A percentile compares a stretch with the other conserved stretches of the same genome.
Conservation (phyloP, 495 filamentous ascomycete species). For the Bathelium albidoporum region DNA sequence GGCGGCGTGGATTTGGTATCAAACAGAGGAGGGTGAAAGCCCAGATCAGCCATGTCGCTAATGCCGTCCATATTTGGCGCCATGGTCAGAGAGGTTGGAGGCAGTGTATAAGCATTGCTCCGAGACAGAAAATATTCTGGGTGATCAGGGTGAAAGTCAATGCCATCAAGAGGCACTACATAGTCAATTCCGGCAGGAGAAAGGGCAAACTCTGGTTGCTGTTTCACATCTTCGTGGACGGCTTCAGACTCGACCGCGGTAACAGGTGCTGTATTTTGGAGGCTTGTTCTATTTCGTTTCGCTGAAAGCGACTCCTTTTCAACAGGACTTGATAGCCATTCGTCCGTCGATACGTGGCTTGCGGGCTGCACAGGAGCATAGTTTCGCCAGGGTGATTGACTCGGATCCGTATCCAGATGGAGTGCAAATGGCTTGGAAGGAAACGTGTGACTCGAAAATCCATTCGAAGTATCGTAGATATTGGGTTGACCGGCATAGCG, state of each 20-base stretch:
- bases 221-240: background rate
- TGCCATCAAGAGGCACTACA: background rate
- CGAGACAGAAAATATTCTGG: background rate
- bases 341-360: background rate
- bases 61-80: background rate
- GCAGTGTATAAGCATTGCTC: background rate
- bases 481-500: background rate
- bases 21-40: background rate
- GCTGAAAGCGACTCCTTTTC: background rate
- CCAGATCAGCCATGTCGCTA: background rate
- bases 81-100: background rate
- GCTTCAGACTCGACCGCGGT: background rate
- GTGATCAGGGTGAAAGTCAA: background rate
- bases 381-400: background rate
- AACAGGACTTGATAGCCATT: background rate
- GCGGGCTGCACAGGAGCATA: background rate
- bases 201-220: background rate
- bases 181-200: background rate
- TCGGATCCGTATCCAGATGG: background rate
- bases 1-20: background rate
- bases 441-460: background rate
- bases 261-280: background rate
- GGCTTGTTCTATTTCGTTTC: background rate
- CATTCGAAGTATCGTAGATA: slow-evolving; percentile 4
- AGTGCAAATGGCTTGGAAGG: background rate